phyloP scores from a whole-genome alignment of 2,329 filamentous ascomycete genomes.

The Aspergillus arachidicola region DNA sequence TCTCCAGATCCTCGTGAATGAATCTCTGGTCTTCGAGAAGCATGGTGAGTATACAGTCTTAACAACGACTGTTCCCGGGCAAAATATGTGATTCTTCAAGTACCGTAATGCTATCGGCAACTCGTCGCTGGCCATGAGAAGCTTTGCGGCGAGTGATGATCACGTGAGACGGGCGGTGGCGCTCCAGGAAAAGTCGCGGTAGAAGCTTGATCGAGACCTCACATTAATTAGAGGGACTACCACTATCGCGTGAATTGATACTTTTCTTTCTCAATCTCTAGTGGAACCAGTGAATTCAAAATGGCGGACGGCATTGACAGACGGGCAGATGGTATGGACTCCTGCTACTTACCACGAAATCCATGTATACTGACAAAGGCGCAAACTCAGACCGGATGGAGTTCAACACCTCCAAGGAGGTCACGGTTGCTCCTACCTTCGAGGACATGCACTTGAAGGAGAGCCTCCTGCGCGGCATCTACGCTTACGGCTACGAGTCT shows the following conservation, averaged over 20 bases:
- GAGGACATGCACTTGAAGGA: slow-evolving; percentile 98
- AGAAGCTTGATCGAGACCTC: slow-evolving; percentile 10
- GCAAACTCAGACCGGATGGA: slow-evolving; percentile 77
- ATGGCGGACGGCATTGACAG: slow-evolving; percentile 96
- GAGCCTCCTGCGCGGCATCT: slow-evolving; percentile 93
- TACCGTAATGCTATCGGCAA: slow-evolving; percentile 5
- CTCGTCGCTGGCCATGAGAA: slow-evolving; percentile 18
- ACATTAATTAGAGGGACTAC: slow-evolving; percentile 2
- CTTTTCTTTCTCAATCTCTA: slow-evolving; percentile 7
- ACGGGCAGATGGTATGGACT: slow-evolving; percentile 68
- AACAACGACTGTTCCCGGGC: neutral
- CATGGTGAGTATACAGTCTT: slow-evolving; percentile 53
- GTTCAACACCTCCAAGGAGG: slow-evolving; percentile 97
- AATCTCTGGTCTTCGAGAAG: slow-evolving; percentile 90
- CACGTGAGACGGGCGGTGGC: slow-evolving; percentile 28
- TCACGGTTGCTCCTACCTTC: slow-evolving; percentile 87
- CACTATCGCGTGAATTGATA: slow-evolving; percentile 15
- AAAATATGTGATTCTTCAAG: slow-evolving; percentile 4
- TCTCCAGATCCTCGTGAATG: slow-evolving; percentile 94
- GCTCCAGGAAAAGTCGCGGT: slow-evolving; percentile 28
- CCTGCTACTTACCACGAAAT: slow-evolving; percentile 7
- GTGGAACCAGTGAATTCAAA: slow-evolving; percentile 39
- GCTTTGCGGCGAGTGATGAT: slow-evolving; percentile 27
- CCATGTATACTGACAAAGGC: slow-evolving; percentile 26
- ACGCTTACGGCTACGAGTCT: slow-evolving; percentile 98